Conservation (phyloP, 768 basidiomycete genomes). For the Russula dissimulans region DNA sequence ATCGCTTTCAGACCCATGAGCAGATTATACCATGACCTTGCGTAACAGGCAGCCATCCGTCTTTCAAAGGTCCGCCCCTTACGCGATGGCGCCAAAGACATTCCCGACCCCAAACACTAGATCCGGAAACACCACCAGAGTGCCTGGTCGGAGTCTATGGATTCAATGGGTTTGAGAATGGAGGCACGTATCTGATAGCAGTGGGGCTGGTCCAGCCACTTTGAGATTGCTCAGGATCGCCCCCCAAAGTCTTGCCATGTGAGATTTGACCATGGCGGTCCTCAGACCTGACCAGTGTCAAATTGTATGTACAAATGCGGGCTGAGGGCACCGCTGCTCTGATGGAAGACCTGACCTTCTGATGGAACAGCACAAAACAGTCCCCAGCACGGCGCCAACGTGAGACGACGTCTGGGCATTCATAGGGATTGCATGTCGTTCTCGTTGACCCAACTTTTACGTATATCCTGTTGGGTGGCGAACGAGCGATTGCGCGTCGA, state of each 20-base stretch:
- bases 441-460: neutral
- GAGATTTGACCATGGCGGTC: neutral
- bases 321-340: neutral
- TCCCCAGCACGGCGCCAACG: too few relatives aligned
- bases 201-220: constrained; percentile 68
- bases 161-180: constrained; percentile 46
- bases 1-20: too few relatives aligned
- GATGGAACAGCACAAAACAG: neutral
- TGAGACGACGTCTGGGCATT: too few relatives aligned
- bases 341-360: neutral
- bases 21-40: constrained; percentile 23
- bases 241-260: constrained; percentile 27
- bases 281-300: neutral
- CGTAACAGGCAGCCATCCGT: constrained; percentile 35
- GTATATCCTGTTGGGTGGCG: neutral
- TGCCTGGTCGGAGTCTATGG: constrained; percentile 34
- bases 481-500: constrained; percentile 5
- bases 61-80: constrained; percentile 30
- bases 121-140: constrained; percentile 22
- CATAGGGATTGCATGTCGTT: too few relatives aligned
- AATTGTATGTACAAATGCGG: neutral
- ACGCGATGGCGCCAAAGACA: constrained; percentile 50
- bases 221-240: constrained; percentile 40
- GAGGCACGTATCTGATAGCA: constrained; percentile 47
- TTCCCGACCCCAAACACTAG: constrained; percentile 48